Evolutionary conservation across 345 rosid species (phyloP), one percentile per base, ranked within the genome.

Genomic region (Physaria fendleri): DNA sequence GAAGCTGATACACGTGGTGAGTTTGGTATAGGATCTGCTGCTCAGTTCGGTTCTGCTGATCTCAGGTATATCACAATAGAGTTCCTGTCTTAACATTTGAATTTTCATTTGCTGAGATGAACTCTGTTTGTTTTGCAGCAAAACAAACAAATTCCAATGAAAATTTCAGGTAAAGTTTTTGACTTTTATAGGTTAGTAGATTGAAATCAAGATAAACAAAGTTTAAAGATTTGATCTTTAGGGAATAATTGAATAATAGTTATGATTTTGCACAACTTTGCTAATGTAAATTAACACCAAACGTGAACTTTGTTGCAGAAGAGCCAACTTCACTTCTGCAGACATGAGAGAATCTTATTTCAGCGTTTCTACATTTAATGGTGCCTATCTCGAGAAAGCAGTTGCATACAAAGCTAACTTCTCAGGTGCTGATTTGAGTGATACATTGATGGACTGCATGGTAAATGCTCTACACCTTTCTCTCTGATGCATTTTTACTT

Each of bases 391-490:
- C 34, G 98, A 88, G 82, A 91, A 91, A 76, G 98, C 98, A 2
- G 98, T 91, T 29, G 96, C 98, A 43, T 92, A 78, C 71, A 88
- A 79, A 81, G 90, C 96, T 27, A 92, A 88, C 75, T 92, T 92
- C 71, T 60, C 90, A 29, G 98, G 96, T 66, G 98, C 98, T 6
- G 98, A 92, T 74, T 78, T 92, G 76, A 92, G 96, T 11, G 98
- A 88, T 76, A 92, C 98, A 47, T 76, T 92, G 73, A 92, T 92
- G 98, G 98, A 92, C 74, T 85, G 98, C 10, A 92, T 92, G 98
- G 98, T 88, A 80, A 62, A n/a, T n/a, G n/a, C n/a, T n/a, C n/a
- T n/a, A 18, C 4, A 17, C n/a, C n/a, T n/a, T n/a, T n/a, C n/a
- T n/a, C n/a, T n/a, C n/a, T n/a, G n/a, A n/a, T n/a, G n/a, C n/a